phyloP scores from a whole-genome alignment of 305 asterid species.

The Withania somnifera region DNA sequence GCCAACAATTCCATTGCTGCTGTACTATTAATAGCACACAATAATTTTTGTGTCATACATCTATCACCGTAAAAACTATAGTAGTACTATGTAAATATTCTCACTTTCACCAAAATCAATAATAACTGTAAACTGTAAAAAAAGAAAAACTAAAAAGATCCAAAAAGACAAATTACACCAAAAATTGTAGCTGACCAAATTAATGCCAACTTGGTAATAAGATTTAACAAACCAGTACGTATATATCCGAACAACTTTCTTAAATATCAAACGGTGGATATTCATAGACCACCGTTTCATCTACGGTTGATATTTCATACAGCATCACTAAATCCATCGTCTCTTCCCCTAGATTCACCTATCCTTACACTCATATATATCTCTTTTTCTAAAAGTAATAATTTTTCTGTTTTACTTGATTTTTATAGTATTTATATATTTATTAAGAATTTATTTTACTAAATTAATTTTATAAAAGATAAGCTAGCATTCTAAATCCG shows the following conservation, averaged over 20 bases:
- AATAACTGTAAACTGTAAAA: not conserved
- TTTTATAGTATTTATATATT: no score
- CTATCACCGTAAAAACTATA: not conserved
- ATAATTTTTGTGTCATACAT: not conserved
- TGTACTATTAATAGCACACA: not conserved
- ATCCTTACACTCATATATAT: constrained; percentile 4
- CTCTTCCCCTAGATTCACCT: constrained; percentile 12
- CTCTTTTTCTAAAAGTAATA: no score
- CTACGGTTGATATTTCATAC: constrained; percentile 8
- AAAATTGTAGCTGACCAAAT: not conserved
- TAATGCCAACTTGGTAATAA: not conserved
- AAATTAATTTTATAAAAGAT: no score
- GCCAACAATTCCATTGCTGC: no score
- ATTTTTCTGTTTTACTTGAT: no score
- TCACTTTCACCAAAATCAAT: not conserved
- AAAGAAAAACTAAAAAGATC: not conserved
- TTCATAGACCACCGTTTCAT: not conserved
- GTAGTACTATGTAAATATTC: not conserved
- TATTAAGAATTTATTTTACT: no score
- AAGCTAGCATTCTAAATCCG: no score
- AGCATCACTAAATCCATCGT: constrained; percentile 10
- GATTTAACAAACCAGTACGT: not conserved
- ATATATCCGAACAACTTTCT: not conserved
- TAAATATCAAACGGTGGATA: constrained; percentile 5
- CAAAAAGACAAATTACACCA: constrained; percentile 2